Evolutionary conservation across 345 rosid species (phyloP).

Genomic region (Moricandia arvensis): DNA sequence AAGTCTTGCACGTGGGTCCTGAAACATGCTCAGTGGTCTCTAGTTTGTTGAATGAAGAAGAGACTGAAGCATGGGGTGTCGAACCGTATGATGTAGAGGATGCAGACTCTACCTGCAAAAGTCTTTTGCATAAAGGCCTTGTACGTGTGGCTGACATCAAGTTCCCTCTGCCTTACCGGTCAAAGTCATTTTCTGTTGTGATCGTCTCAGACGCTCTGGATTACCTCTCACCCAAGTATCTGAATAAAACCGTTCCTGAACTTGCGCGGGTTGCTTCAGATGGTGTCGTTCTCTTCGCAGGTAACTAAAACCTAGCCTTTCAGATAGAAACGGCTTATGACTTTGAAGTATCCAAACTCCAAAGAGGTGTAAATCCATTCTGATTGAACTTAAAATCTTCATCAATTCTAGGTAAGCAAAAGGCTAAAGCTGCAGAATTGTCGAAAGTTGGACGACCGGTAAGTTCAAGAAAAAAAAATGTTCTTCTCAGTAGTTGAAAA

Average conservation of each 20-base stretch:
- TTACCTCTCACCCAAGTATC: slow-evolving; percentile 82
- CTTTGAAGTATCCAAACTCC: not conserved
- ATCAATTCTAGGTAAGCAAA: slow-evolving; percentile 51
- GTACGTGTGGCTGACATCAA: slow-evolving; percentile 93
- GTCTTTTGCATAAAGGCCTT: slow-evolving; percentile 70
- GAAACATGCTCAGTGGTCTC: slow-evolving; percentile 90
- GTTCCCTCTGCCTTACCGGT: slow-evolving; percentile 83
- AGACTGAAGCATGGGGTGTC: slow-evolving; percentile 94
- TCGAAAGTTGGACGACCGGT: slow-evolving; percentile 91
- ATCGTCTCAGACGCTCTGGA: slow-evolving; percentile 88
- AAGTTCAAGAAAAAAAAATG: slow-evolving; percentile 33
- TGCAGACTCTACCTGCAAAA: slow-evolving; percentile 69
- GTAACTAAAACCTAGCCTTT: slow-evolving; percentile 39
- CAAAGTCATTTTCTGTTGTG: slow-evolving; percentile 92
- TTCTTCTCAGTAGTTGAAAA: slow-evolving; percentile 2
- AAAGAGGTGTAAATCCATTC: not conserved
- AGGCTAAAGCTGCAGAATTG: slow-evolving; percentile 70
- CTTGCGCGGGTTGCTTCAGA: slow-evolving; percentile 84
- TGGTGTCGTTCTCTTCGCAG: slow-evolving; percentile 72
- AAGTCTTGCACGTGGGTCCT: slow-evolving; percentile 91
- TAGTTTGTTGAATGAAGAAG: slow-evolving; percentile 68
- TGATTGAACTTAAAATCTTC: not conserved
- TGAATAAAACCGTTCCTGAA: slow-evolving; percentile 84
- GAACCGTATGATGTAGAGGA: slow-evolving; percentile 97
- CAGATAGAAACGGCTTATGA: not conserved